Base-by-base conservation (phyloP, 1,139 yeast genomes). In the Taphrina deformans region DNA sequence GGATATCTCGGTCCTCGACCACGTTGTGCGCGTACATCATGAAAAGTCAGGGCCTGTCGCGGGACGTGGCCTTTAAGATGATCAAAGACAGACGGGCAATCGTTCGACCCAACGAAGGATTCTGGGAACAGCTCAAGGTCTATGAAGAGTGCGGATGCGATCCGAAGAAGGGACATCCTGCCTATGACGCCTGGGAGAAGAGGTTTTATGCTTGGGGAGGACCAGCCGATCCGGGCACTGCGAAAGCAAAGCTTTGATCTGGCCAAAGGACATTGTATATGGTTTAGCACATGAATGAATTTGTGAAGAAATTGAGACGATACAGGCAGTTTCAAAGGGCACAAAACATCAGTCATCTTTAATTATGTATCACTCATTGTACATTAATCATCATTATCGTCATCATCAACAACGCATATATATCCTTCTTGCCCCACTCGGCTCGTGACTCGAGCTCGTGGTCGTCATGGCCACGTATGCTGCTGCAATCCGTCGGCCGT, bases 1-100 rank as follows among this genome's bases (percentile, higher is more conserved):
- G 65, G 35, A 45, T 61, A 16, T 52, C 59, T 16, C 59, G 65
- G 31, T 41, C 53, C 3, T 31, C 65, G 24, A 61, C 65, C 52
- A 33, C 45, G n/a, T 27, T 61, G 59, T 52, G 59, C 40, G 65
- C 65, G 33, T 61, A 61, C 53, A 24, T 61, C 41, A 61, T 61
- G 65, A 44, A 35, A 24, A 40, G 59, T 16, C 59, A 41, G 12
- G 40, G 48, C 10, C n/a, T 61, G 7, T 46, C 59, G 7, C 33
- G 59, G 21, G 65, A 61, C 21, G 53, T 31, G 10, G 65, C 65
- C 12, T 52, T 61, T 21, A 24, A 29, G 26, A 41, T 61, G 59
- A 52, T 61, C 38, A 40, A 45, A 29, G 44, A 44, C 23, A 29
- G 38, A 18, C 31, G 65, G 2, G 12, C 59, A 6, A 45, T 38